Conservation (phyloP, 352 stramenopile genomes). For the Phytophthora parvispora region DNA sequence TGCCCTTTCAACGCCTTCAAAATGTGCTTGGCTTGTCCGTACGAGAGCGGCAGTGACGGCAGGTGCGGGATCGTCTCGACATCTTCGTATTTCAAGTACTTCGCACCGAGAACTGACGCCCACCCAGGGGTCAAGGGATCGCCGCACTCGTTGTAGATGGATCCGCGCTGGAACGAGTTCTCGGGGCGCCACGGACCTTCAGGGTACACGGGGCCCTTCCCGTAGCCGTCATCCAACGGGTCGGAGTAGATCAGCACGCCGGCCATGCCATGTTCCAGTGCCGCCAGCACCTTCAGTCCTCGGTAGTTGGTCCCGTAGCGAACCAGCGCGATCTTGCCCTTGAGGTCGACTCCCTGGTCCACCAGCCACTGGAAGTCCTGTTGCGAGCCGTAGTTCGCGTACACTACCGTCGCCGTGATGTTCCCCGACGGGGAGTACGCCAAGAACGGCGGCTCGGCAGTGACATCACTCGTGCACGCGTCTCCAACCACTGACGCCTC, state of each 20-base stretch:
- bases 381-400: constrained; percentile 88
- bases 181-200: constrained; percentile 82
- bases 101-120: constrained; percentile 45
- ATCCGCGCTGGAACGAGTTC: constrained; percentile 86
- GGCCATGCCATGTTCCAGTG: constrained; percentile 73
- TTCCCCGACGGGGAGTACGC: constrained; percentile 84
- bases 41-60: constrained; percentile 77
- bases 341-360: constrained; percentile 60
- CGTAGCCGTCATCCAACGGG: constrained; percentile 85
- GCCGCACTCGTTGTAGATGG: constrained; percentile 83
- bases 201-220: constrained; percentile 71
- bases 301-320: constrained; percentile 83
- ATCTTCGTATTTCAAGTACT: constrained; percentile 53
- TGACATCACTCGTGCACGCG: constrained; percentile 54
- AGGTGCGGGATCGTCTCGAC: constrained; percentile 73
- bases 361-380: constrained; percentile 82
- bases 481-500: constrained; percentile 68
- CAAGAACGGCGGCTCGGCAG: constrained; percentile 80
- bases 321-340: constrained; percentile 86
- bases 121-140: constrained; percentile 71
- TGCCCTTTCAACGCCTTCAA: constrained; percentile 65
- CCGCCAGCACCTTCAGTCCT: constrained; percentile 81
- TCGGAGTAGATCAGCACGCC: constrained; percentile 91
- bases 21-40: constrained; percentile 81
- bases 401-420: constrained; percentile 73